phyloP scores from a whole-genome alignment of 2,329 filamentous ascomycete species.

The Trematosphaeria pertusa region DNA sequence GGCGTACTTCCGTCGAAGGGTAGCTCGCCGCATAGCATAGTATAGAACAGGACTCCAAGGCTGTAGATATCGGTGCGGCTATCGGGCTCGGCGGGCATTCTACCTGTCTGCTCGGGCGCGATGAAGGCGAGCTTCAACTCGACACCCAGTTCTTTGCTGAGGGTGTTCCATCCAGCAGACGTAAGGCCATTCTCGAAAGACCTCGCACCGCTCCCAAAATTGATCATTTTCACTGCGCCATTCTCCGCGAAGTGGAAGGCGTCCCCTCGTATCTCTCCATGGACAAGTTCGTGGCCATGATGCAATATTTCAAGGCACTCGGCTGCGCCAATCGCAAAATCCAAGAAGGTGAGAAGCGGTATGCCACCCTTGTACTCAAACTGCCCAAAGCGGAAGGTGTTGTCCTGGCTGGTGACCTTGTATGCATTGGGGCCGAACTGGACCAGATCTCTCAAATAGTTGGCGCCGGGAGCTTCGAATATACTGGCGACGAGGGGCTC shows the following conservation, averaged over 20 bases:
- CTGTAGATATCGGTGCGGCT: conserved; percentile 90
- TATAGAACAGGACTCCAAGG: conserved; percentile 88
- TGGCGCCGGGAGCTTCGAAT: conserved; percentile 78
- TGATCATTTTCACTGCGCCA: conserved; percentile 77
- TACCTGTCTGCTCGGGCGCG: conserved; percentile 91
- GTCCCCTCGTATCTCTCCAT: conserved; percentile 89
- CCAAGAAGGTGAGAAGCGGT: conserved; percentile 77
- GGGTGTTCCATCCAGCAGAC: conserved; percentile 82
- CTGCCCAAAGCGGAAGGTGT: conserved; percentile 22
- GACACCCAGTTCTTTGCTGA: conserved; percentile 84
- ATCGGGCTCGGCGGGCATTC: conserved; percentile 83
- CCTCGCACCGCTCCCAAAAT: conserved; percentile 84
- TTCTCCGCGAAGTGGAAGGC: conserved; percentile 87
- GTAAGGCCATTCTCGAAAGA: conserved; percentile 89
- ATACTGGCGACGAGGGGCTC: conserved; percentile 80
- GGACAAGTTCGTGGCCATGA: conserved; percentile 83
- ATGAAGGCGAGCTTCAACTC: conserved; percentile 92
- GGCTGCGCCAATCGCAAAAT: conserved; percentile 88
- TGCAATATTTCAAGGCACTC: conserved; percentile 91
- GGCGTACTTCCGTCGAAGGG: conserved; percentile 82
- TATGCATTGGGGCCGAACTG: conserved; percentile 73
- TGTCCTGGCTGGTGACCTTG: conserved; percentile 26
- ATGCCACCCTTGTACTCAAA: conserved; percentile 61
- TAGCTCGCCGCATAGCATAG: conserved; percentile 70
- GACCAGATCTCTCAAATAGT: conserved; percentile 73